phyloP scores from a whole-genome alignment of 139 green algal species.

The Chlorella sp. region DNA sequence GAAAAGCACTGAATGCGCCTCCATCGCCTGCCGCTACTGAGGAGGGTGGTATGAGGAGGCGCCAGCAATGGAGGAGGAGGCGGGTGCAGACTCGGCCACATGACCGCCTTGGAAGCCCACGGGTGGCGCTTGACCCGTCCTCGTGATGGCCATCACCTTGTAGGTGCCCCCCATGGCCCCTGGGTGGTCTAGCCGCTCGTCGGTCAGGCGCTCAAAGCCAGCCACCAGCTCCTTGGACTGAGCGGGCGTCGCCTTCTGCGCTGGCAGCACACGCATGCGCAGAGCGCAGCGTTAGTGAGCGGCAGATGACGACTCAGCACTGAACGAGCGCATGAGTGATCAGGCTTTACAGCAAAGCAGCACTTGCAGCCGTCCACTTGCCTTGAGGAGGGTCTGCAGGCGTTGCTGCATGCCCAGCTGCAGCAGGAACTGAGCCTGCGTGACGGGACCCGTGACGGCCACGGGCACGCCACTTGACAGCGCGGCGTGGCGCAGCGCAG shows the following conservation, averaged over 20 bases:
- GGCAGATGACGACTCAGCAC: not conserved
- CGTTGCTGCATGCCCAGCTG: constrained; percentile 64
- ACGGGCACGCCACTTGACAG: constrained; percentile 11
- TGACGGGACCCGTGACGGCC: constrained; percentile 61
- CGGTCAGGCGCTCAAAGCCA: constrained; percentile 25
- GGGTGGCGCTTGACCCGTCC: not conserved
- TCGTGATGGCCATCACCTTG: constrained; percentile 5
- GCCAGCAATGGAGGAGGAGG: no score
- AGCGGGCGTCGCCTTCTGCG: constrained; percentile 8
- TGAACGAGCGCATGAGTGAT: constrained; percentile 3
- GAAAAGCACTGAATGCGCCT: no score
- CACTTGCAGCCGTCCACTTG: not conserved
- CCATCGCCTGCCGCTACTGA: no score
- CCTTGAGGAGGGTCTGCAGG: constrained; percentile 42
- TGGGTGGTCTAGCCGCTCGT: not conserved
- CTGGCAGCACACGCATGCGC: not conserved
- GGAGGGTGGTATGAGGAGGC: no score
- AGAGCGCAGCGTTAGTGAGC: not conserved
- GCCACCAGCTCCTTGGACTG: constrained; percentile 29
- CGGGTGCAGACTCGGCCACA: no score
- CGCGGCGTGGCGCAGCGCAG: constrained; percentile 46
- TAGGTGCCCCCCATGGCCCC: not conserved
- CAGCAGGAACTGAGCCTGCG: constrained; percentile 66
- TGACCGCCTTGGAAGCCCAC: not conserved
- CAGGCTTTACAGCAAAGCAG: not conserved